Conservation (phyloP, 345 rosid species). For the Arabis alpina region DNA sequence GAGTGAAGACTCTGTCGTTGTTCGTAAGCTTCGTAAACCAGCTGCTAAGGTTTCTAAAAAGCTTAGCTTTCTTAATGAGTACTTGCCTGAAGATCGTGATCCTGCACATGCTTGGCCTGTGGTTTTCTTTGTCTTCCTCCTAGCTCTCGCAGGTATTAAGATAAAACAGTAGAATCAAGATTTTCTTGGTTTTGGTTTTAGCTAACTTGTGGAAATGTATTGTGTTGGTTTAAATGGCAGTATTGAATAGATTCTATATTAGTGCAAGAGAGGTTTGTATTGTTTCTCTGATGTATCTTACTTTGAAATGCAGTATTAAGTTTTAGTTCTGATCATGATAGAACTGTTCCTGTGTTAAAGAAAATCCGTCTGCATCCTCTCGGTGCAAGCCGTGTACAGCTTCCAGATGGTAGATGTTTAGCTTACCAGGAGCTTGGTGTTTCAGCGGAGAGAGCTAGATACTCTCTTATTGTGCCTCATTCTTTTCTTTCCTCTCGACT, state of each 20-base stretch:
- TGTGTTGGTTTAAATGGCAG: no score
- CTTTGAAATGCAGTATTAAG: slow-evolving; percentile 59
- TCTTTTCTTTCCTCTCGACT: slow-evolving; percentile 86
- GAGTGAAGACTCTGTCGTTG: slow-evolving; percentile 72
- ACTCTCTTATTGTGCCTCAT: slow-evolving; percentile 73
- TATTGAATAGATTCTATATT: not conserved
- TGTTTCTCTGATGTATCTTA: slow-evolving; percentile 9
- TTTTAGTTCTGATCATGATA: slow-evolving; percentile 49
- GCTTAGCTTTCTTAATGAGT: slow-evolving; percentile 79
- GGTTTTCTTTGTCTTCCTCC: slow-evolving; percentile 61
- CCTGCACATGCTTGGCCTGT: slow-evolving; percentile 90
- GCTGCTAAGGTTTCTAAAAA: slow-evolving; percentile 61
- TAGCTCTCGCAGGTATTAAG: slow-evolving; percentile 76
- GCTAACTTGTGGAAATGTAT: no score
- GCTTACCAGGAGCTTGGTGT: slow-evolving; percentile 83
- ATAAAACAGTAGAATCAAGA: not conserved
- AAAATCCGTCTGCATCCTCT: slow-evolving; percentile 72
- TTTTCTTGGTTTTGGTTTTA: not conserved
- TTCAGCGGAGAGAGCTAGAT: slow-evolving; percentile 68
- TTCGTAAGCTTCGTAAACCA: slow-evolving; percentile 72
- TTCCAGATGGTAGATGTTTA: slow-evolving; percentile 84
- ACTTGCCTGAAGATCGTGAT: slow-evolving; percentile 96
- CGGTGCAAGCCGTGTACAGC: slow-evolving; percentile 60
- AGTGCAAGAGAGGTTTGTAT: slow-evolving; percentile 16
- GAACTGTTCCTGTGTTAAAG: slow-evolving; percentile 49